Conservation (phyloP, 805 yeast genomes). For the Nakazawaea ishiwadae region DNA sequence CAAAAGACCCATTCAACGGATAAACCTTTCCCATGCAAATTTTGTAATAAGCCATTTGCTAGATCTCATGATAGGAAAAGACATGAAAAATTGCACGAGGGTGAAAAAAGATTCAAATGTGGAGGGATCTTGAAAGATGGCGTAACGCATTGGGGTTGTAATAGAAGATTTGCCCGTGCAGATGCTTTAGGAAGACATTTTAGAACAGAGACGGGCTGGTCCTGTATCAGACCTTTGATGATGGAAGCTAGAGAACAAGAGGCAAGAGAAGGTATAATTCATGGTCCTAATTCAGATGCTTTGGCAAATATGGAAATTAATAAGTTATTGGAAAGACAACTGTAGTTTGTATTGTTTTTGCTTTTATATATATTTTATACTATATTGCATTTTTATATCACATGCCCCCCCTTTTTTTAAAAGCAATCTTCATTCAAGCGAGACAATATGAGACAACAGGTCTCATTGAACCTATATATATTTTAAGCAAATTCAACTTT, state of each 20-base stretch:
- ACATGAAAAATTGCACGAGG: constrained; percentile 72
- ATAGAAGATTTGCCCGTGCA: constrained; percentile 66
- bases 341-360: no score
- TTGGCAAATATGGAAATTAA: constrained; percentile 5
- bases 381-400: no score
- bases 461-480: no score
- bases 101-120: constrained; percentile 66
- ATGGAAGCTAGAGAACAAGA: constrained; percentile 36
- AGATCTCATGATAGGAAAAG: constrained; percentile 73
- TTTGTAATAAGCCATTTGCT: constrained; percentile 67
- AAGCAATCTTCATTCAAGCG: no score
- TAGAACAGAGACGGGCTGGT: constrained; percentile 69
- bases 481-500: no score
- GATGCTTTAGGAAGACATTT: constrained; percentile 78
- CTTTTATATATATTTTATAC: no score
- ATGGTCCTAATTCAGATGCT: neutral
- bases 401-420: no score
- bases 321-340: neutral
- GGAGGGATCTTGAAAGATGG: constrained; percentile 57
- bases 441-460: no score
- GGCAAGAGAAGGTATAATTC: neutral
- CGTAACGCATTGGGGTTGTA: constrained; percentile 67
- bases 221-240: constrained; percentile 61
- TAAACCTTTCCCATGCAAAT: constrained; percentile 62
- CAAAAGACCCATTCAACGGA: constrained; percentile 57